Evolutionary conservation across 169 alveolate species (phyloP).

Genomic region (Perkinsus olseni): DNA sequence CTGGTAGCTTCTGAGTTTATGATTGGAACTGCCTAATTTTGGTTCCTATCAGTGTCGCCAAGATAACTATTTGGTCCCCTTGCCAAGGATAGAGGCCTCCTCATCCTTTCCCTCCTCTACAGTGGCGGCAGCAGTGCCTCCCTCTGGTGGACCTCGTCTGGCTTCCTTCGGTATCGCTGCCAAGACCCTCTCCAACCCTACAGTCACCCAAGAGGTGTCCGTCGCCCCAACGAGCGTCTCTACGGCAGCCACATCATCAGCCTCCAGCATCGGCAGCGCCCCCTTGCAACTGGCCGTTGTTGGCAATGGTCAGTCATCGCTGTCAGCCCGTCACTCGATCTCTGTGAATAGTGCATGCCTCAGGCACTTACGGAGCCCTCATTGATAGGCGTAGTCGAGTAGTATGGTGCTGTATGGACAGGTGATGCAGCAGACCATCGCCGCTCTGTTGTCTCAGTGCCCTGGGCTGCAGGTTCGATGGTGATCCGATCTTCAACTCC

Average conservation of each 20-base stretch:
- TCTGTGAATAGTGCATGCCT: neutral
- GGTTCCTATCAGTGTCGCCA: neutral
- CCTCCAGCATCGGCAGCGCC: neutral
- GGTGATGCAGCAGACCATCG: neutral
- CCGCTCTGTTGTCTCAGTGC: neutral
- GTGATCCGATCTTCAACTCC: slow-evolving; percentile 7
- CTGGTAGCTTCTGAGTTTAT: neutral
- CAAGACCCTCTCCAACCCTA: neutral
- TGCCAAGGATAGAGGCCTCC: neutral
- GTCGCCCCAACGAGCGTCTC: neutral
- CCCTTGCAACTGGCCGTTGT: neutral
- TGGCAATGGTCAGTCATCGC: neutral
- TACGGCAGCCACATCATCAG: neutral
- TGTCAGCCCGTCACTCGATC: neutral
- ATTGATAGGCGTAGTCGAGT: slow-evolving; percentile 3
- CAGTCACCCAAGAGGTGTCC: neutral
- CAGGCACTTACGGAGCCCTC: slow-evolving; percentile 16
- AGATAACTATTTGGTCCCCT: neutral
- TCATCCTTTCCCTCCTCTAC: neutral
- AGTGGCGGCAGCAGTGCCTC: no score
- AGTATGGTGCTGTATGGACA: slow-evolving; percentile 14
- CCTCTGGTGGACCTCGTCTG: neutral
- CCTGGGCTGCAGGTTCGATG: neutral
- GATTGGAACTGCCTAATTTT: neutral
- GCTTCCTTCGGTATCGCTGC: neutral